Evolutionary conservation across 2,329 filamentous ascomycete species (phyloP), one percentile per base, ranked within the genome.

Genomic region (Colletotrichum sp.): DNA sequence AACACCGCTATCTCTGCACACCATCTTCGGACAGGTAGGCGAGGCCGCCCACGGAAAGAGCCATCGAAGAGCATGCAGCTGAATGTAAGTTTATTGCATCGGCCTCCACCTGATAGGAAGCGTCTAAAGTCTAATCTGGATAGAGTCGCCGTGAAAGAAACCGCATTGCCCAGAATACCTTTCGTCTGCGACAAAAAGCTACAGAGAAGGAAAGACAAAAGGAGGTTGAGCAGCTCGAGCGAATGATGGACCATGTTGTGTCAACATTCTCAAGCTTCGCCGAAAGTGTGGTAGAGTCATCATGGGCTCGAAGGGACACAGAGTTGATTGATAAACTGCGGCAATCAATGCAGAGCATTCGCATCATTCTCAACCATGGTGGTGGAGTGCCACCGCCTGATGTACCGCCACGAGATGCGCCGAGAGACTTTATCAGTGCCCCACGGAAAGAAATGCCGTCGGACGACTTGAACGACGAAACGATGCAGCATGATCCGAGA

Each of bases 61-160:
- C 63, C 39, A n/a, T 66, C 63, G 9, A 26, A 28, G 18, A 66
- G 26, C 36, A 36, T 30, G 4, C 21, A 66, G 39, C 26, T 66
- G 6, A 66, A 66, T 32, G 63, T 30, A 18, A 48, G 63, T 66
- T 43, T 6, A 5, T 7, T 30, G 6, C 4, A 8, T 12, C 2
- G 10, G 4, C 28, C 8, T 24, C 18, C 65, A 18, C 9, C 3
- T 52, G n/a, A 2, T 12, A 10, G 2, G 3, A 26, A 13, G n/a
- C 9, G 21, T 34, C 14, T 1, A 1, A 3, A 6, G 1, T 6
- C 18, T 36, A 32, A 16, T 14, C 8, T 2, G 2, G 0, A 26
- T 34, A 70, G 68, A 60, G n/a, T 16, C 68, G 68, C 16, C 68
- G 68, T 10, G 68, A 70, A 28, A 70, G 57, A 8, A 70, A 70